These are phyloP conservation scores for Zasmidium angulare DNA, from an alignment of 2,329 filamentous ascomycete species.

Conservation along the genomic window DNA sequence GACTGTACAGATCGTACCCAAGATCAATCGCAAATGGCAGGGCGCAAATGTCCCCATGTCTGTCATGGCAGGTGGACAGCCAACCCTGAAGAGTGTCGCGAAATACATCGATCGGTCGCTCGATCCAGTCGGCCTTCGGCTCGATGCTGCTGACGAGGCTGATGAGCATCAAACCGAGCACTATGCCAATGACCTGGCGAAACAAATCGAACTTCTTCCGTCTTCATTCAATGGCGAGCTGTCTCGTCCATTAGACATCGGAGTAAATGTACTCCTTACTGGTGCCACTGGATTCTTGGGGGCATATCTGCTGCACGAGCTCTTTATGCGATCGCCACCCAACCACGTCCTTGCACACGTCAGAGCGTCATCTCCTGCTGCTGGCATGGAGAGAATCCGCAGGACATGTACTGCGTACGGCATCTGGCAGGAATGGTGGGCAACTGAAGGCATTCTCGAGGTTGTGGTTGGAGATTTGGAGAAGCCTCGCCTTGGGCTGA, in stretches of 20 bases:
- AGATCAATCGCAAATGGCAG: slow-evolving; percentile 61
- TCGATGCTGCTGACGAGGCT: slow-evolving; percentile 48
- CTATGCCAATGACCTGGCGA: slow-evolving; percentile 55
- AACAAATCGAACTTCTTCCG: slow-evolving; percentile 54
- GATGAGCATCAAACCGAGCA: slow-evolving; percentile 52
- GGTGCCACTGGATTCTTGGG: slow-evolving; percentile 90
- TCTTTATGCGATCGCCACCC: slow-evolving; percentile 59
- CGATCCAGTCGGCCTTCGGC: slow-evolving; percentile 49
- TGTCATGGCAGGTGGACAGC: slow-evolving; percentile 64
- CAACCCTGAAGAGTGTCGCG: slow-evolving; percentile 60
- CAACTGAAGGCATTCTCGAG: slow-evolving; percentile 54
- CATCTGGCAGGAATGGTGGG: slow-evolving; percentile 73
- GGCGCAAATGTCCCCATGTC: slow-evolving; percentile 69
- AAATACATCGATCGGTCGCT: slow-evolving; percentile 52
- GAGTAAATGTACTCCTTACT: slow-evolving; percentile 67
- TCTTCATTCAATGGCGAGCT: slow-evolving; percentile 28
- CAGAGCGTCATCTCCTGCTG: slow-evolving; percentile 62
- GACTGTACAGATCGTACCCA: slow-evolving; percentile 76
- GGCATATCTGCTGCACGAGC: slow-evolving; percentile 72
- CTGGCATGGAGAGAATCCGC: slow-evolving; percentile 64
- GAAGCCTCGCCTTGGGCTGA: slow-evolving; percentile 71
- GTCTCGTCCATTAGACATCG: slow-evolving; percentile 28
- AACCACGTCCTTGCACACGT: slow-evolving; percentile 72
- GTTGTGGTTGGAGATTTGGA: slow-evolving; percentile 73
- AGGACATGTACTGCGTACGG: slow-evolving; percentile 73